Base-by-base conservation (phyloP, 2,329 filamentous ascomycete species). In the Alternaria infectoria region DNA sequence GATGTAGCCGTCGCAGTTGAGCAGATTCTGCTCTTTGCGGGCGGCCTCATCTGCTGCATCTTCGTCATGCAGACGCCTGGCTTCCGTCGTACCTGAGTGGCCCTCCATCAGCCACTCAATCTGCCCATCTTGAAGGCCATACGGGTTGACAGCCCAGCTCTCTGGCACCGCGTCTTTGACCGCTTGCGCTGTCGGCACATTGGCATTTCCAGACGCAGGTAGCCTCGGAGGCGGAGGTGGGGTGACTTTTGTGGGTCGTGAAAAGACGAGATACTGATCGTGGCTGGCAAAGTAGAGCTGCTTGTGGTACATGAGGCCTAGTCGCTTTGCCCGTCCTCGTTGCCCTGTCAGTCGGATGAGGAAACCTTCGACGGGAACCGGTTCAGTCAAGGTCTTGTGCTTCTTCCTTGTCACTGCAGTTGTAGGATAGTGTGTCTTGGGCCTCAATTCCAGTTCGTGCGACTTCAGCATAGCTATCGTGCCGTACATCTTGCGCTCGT, bases 401-500 rank as follows among this genome's bases (percentile, higher is more conserved):
- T 78, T 80, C 62, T 77, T 80, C 7, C 77, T 77, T 1, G 78
- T 77, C 23, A 81, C 79, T 5, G 82, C 80, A 15, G 76, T 81
- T 2, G 87, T 87, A 3, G 88, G 85, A 69, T 90, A 91, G 73
- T 91, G 89, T 57, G 86, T 81, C 73, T 90, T 90, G 0, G 88
- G 88, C 4, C 89, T 84, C 43, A 91, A 76, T 74, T 91, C 88
- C 15, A 91, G 83, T 54, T 91, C 88, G 72, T 91, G 89, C 3
- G 88, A 88, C 54, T 84, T 85, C 66, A 87, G 82, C 88, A 91
- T 90, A 30, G 87, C 89, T 66, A 91, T 87, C 0, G 88, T 86
- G 36, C 89, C 89, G 66, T 90, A 90, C 89, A 91, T 91, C 64
- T 86, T 87, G 67, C 88, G 84, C 73, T 91, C 89, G 57, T 90